phyloP scores from a whole-genome alignment of 2,329 filamentous ascomycete species.

The Chaetoscypha palmicola region DNA sequence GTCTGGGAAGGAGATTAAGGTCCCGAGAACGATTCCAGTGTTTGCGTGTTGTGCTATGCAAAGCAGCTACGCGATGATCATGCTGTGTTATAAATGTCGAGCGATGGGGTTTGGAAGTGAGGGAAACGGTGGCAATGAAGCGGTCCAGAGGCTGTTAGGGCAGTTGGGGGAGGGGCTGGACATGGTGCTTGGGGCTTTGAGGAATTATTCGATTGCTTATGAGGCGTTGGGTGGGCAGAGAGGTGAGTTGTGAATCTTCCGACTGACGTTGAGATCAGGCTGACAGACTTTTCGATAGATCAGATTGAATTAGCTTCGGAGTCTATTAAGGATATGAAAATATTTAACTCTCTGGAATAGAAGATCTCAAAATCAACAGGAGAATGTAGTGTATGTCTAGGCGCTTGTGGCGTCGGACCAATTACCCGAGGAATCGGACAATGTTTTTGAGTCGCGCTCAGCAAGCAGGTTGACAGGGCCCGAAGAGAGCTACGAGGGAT shows the following conservation, averaged over 20 bases:
- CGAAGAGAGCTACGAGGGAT: too few relatives aligned
- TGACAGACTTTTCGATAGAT: slow-evolving; percentile 7
- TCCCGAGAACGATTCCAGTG: slow-evolving; percentile 29
- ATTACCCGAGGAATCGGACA: too few relatives aligned
- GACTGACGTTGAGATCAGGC: background rate
- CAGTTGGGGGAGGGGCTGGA: slow-evolving; percentile 20
- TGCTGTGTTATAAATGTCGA: slow-evolving; percentile 25
- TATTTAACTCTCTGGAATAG: too few relatives aligned
- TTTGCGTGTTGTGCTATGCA: slow-evolving; percentile 34
- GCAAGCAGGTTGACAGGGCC: too few relatives aligned
- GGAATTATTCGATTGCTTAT: slow-evolving; percentile 25
- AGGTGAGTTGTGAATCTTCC: slow-evolving; percentile 19
- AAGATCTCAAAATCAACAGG: too few relatives aligned
- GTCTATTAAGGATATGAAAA: slow-evolving; percentile 5
- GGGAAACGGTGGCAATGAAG: slow-evolving; percentile 3
- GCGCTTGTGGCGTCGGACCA: too few relatives aligned
- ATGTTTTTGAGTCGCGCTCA: too few relatives aligned
- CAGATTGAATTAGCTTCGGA: slow-evolving; percentile 10
- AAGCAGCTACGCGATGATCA: slow-evolving; percentile 30
- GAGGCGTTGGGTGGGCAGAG: slow-evolving; percentile 25
- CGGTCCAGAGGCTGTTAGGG: slow-evolving; percentile 13
- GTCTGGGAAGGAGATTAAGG: too few relatives aligned
- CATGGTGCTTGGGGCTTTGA: slow-evolving; percentile 19
- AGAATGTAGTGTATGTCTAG: background rate
- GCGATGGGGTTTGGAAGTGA: slow-evolving; percentile 16